These are phyloP conservation scores for Tulasnella sp. DNA, from an alignment of 768 basidiomycete genomes.

Conservation along the genomic window DNA sequence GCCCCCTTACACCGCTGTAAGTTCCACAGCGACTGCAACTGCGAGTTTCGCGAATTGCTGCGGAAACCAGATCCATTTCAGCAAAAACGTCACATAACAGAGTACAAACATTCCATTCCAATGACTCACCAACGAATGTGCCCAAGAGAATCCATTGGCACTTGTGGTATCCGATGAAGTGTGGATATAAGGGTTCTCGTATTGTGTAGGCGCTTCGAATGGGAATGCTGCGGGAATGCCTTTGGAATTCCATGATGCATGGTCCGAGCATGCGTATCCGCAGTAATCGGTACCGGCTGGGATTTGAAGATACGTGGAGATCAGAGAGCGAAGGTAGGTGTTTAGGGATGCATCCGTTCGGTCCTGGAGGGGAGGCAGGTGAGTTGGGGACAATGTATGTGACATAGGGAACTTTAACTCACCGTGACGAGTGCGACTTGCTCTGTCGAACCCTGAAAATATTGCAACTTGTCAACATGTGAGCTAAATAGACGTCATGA, in stretches of 20 bases:
- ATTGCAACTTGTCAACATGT: constrained; percentile 33
- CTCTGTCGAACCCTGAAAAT: constrained; percentile 40
- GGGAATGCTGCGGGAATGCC: constrained; percentile 79
- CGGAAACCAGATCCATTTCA: background rate
- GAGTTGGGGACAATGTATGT: background rate
- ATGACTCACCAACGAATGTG: too few species aligned
- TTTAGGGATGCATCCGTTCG: background rate
- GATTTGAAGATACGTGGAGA: background rate
- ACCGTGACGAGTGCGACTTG: constrained; percentile 23
- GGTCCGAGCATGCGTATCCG: constrained; percentile 81
- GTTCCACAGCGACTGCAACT: background rate
- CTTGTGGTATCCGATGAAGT: background rate
- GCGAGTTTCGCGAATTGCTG: background rate
- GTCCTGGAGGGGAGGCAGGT: background rate
- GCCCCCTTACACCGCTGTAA: too few species aligned
- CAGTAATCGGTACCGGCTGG: background rate
- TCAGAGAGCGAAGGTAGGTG: background rate
- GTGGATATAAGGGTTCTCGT: constrained; percentile 40
- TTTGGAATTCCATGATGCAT: constrained; percentile 77
- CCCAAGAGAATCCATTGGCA: background rate
- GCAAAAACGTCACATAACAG: too few species aligned
- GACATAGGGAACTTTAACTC: background rate
- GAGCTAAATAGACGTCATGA: constrained; percentile 29
- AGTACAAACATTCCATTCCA: too few species aligned
- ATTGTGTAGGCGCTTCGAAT: constrained; percentile 54